Evolutionary conservation across 1,139 yeast genomes (phyloP).

Genomic region (Zygotorulaspora mrakii): DNA sequence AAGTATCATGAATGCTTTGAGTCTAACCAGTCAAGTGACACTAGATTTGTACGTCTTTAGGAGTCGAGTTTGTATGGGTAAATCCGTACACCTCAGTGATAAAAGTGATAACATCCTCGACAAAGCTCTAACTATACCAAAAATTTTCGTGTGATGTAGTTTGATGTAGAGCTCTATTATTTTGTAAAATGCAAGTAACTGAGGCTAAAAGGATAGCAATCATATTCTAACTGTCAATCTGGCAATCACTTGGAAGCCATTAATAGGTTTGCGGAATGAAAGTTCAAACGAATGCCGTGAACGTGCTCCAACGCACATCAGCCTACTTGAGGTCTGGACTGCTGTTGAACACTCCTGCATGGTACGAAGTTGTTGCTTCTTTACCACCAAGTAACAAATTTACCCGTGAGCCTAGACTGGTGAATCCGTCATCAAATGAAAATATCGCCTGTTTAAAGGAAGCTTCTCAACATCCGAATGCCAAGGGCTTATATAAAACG

Average conservation of each 20-base stretch:
- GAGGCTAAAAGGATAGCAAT: no score
- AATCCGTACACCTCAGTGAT: no score
- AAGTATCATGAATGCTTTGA: no score
- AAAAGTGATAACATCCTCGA: no score
- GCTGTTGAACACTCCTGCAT: constrained; percentile 66
- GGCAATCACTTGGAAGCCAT: background rate
- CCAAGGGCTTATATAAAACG: constrained; percentile 47
- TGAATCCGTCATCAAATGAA: constrained; percentile 36
- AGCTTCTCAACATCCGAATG: constrained; percentile 14
- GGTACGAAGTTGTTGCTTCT: constrained; percentile 80
- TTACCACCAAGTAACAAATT: constrained; percentile 73
- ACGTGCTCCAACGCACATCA: constrained; percentile 73
- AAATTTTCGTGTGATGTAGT: no score
- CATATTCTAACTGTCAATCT: no score
- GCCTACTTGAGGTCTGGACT: constrained; percentile 65
- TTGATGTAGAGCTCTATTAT: no score
- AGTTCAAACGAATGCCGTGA: constrained; percentile 62
- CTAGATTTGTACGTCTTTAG: no score
- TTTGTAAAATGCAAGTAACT: no score
- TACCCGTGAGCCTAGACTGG: constrained; percentile 44
- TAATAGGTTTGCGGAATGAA: constrained; percentile 54
- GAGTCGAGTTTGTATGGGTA: no score
- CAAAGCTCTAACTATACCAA: no score
- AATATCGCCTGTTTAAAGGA: constrained; percentile 20
- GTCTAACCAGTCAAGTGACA: no score